Evolutionary conservation across 2,329 filamentous ascomycete genomes (phyloP), one percentile per base, ranked within the genome.

Genomic region (Apiospora aurea): DNA sequence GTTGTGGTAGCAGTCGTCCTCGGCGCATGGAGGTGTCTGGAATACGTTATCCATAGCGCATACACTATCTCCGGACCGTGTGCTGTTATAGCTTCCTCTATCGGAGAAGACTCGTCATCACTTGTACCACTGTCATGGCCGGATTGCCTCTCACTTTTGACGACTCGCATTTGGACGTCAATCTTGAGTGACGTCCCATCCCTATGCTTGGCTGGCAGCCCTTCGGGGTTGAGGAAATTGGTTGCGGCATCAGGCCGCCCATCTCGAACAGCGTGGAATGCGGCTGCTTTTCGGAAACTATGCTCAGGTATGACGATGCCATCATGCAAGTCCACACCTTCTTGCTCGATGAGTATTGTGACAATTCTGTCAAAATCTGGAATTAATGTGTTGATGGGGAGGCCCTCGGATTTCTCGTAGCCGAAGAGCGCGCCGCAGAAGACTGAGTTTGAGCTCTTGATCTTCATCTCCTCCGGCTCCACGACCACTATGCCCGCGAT

Each of bases 301-400:
- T 98, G 95, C 81, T 99, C 96, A 1, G 96, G 95, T 71, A 99
- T 93, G 21, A 99, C 95, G 78, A 98, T 95, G n/a, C 96, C 96
- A 81, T 99, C 96, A 14, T 93, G 88, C 38, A 98, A 86, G 69
- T 91, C 88, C 69, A 98, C 88, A 53, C 94, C 91, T 76, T 99
- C 95, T 79, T 98, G 94, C 71, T 97, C 93, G 5, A 91, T 94
- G 77, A 99, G 86, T 41, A 97, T 90, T 57, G 90, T 87, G 69
- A 99, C 85, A 64, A 97, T 91, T 75, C 91, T 92, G 81, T 97
- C 94, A 78, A 99, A 98, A 64, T 92, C 90, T 0, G 96, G 95
- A 41, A 99, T 92, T 46, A 99, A 84, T 41, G 94, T 89, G 73
- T 89, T 94, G 76, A 99, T 93, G 38, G 90, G 87, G 75, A 94